phyloP scores from a whole-genome alignment of 805 yeast species.

The Yarrowia alimentaria region DNA sequence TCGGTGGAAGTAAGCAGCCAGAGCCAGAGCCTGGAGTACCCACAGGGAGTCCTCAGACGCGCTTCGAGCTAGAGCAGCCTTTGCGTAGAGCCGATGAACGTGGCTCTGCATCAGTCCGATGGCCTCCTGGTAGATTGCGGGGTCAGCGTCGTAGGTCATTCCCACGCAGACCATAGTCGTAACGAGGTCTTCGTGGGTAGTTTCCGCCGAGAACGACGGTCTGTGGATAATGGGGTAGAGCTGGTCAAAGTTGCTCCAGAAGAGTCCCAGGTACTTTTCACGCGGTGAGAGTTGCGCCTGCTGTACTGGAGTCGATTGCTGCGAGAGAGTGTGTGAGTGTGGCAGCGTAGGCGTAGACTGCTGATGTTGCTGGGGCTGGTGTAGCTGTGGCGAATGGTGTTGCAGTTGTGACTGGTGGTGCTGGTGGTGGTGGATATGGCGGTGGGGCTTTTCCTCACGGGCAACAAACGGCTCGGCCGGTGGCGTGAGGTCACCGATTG shows the following conservation, averaged over 20 bases:
- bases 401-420: too few species aligned
- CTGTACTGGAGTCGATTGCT: neutral
- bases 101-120: constrained; percentile 32
- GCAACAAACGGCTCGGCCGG: constrained; percentile 23
- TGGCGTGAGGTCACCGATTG: constrained; percentile 19
- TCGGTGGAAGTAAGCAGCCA: constrained; percentile 36
- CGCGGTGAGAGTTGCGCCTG: neutral
- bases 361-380: neutral
- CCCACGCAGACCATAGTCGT: constrained; percentile 38
- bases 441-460: constrained; percentile 5
- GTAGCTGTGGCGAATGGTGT: too few species aligned
- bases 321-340: too few species aligned
- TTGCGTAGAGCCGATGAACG: constrained; percentile 8
- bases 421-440: too few species aligned
- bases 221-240: constrained; percentile 45
- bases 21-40: constrained; percentile 37
- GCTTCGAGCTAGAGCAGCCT: neutral
- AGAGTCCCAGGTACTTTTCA: constrained; percentile 36
- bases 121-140: constrained; percentile 35
- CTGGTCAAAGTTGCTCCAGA: constrained; percentile 43
- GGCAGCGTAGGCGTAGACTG: neutral
- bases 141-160: constrained; percentile 37
- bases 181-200: constrained; percentile 33
- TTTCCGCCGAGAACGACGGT: constrained; percentile 38
- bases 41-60: constrained; percentile 33